Conservation (phyloP, 768 basidiomycete species). For the Kwoniella pini region DNA sequence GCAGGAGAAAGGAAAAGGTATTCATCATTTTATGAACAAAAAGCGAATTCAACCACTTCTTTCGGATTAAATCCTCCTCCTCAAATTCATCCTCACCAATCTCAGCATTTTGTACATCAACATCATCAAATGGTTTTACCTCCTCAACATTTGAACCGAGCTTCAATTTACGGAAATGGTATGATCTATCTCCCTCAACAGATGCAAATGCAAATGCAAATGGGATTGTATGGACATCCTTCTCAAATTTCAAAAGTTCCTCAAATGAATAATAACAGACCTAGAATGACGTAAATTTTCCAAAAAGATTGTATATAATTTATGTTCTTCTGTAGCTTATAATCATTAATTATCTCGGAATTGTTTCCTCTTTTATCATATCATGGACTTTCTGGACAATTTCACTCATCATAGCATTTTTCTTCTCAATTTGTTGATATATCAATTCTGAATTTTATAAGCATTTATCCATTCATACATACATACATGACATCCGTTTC, state of each 20-base stretch:
- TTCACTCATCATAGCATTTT: not conserved
- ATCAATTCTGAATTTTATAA: too few species aligned
- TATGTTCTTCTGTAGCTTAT: not conserved
- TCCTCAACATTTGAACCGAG: constrained; percentile 5
- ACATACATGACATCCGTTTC: too few species aligned
- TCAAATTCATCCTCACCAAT: constrained; percentile 8
- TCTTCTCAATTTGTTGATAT: too few species aligned
- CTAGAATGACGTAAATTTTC: too few species aligned
- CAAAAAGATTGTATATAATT: too few species aligned
- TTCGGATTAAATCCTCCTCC: constrained; percentile 4
- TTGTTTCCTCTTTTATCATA: not conserved
- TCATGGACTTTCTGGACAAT: not conserved
- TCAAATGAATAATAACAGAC: too few species aligned
- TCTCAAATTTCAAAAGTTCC: too few species aligned
- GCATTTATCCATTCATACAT: too few species aligned
- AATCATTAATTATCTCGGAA: not conserved
- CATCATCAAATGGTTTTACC: constrained; percentile 8
- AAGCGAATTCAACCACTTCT: constrained; percentile 3
- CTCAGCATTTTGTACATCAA: constrained; percentile 13
- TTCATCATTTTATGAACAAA: constrained; percentile 32
- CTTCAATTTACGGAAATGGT: constrained; percentile 10
- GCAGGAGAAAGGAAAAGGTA: constrained; percentile 10
- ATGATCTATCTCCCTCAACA: not conserved
- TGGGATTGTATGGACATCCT: too few species aligned
- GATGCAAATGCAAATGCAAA: too few species aligned